Percentiles rank a stretch among this genome's conserved stretches.
Conservation (phyloP, 441 rosid species). For the Rhodomyrtus psidioides region DNA sequence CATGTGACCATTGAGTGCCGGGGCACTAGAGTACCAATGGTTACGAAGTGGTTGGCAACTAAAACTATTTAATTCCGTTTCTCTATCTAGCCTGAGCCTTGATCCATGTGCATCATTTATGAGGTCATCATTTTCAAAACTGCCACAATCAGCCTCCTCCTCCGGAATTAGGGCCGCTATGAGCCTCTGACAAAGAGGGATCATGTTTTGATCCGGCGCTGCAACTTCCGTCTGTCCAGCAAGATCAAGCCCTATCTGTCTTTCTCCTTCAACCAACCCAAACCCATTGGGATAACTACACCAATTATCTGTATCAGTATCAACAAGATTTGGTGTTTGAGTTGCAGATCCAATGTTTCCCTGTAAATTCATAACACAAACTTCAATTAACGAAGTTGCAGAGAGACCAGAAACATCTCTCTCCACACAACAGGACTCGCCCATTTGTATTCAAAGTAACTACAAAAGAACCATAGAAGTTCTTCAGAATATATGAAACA, state of each 20-base stretch:
- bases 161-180: slow-evolving; percentile 84
- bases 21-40: slow-evolving; percentile 22
- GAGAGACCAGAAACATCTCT: slow-evolving; percentile 1
- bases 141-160: slow-evolving; percentile 32
- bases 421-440: not conserved
- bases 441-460: not conserved
- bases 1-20: slow-evolving; percentile 44
- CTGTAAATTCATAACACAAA: slow-evolving; percentile 23
- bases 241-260: slow-evolving; percentile 16
- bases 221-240: slow-evolving; percentile 24
- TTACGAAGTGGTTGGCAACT: slow-evolving; percentile 29
- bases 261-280: slow-evolving; percentile 26
- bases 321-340: slow-evolving; percentile 21
- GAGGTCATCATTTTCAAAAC: slow-evolving; percentile 37
- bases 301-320: slow-evolving; percentile 25
- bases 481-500: not conserved
- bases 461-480: not conserved
- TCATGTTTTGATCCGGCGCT: slow-evolving; percentile 25
- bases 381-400: not conserved
- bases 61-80: slow-evolving; percentile 45
- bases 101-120: slow-evolving; percentile 40
- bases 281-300: slow-evolving; percentile 18
- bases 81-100: slow-evolving; percentile 50
- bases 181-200: slow-evolving; percentile 70
- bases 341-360: slow-evolving; percentile 33